phyloP scores from a whole-genome alignment of 352 stramenopile genomes.

The Aphanomyces stellatus region DNA sequence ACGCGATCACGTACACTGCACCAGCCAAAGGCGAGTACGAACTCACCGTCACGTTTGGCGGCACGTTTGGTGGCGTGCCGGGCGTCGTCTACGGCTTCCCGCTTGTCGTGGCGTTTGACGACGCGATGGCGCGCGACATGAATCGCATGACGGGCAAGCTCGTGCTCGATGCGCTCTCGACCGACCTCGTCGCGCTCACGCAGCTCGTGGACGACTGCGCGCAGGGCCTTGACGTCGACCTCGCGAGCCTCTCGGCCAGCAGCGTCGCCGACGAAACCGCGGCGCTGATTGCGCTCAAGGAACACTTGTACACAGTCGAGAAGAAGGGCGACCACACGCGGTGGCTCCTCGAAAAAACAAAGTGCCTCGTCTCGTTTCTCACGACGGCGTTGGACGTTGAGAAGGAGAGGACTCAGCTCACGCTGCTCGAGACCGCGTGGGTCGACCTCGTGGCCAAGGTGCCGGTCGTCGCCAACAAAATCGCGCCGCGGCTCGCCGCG shows the following conservation, averaged over 20 bases:
- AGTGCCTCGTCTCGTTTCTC: slow-evolving; percentile 55
- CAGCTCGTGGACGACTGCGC: slow-evolving; percentile 59
- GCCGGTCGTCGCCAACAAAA: slow-evolving; percentile 47
- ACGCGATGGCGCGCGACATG: slow-evolving; percentile 68
- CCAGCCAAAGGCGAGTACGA: slow-evolving; percentile 74
- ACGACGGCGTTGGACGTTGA: slow-evolving; percentile 48
- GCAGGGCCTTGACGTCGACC: slow-evolving; percentile 56
- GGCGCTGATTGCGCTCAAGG: slow-evolving; percentile 60
- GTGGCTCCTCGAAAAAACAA: slow-evolving; percentile 54
- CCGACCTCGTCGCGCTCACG: slow-evolving; percentile 55
- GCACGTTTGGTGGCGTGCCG: slow-evolving; percentile 85
- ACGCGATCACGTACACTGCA: slow-evolving; percentile 88
- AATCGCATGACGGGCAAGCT: slow-evolving; percentile 78
- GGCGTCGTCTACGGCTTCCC: slow-evolving; percentile 88
- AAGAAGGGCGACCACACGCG: slow-evolving; percentile 58
- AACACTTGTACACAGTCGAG: slow-evolving; percentile 71
- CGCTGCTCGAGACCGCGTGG: slow-evolving; percentile 47
- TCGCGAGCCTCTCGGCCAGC: slow-evolving; percentile 49
- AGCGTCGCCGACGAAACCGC: slow-evolving; percentile 43
- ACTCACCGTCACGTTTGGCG: slow-evolving; percentile 84
- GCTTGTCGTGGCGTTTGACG: slow-evolving; percentile 73
- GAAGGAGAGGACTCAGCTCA: slow-evolving; percentile 32
- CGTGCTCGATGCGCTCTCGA: slow-evolving; percentile 54
- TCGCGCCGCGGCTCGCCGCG: slow-evolving; percentile 48
- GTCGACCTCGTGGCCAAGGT: slow-evolving; percentile 54